phyloP scores from a whole-genome alignment of 2,329 filamentous ascomycete genomes.

The Fusarium domesticum region DNA sequence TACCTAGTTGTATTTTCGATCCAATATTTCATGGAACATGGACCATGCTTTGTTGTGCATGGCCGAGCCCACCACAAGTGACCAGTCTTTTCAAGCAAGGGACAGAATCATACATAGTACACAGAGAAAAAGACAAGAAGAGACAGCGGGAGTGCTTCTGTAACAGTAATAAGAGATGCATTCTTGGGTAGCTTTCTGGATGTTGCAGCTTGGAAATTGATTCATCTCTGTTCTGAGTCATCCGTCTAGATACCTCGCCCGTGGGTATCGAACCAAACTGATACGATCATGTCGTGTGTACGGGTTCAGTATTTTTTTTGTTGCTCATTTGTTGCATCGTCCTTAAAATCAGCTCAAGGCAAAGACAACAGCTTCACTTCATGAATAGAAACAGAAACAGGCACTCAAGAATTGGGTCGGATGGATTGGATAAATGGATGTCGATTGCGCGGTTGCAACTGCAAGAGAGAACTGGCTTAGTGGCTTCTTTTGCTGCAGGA shows the following conservation, averaged over 20 bases:
- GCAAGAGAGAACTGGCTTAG: neutral
- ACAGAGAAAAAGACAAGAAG: neutral
- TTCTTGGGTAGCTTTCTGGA: neutral
- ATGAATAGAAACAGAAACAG: no score
- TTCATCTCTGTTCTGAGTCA: neutral
- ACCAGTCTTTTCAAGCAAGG: neutral
- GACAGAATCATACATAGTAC: neutral
- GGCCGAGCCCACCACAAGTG: neutral
- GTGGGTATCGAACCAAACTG: no score
- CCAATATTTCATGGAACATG: no score
- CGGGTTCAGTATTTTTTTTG: no score
- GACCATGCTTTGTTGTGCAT: neutral
- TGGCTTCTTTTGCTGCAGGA: neutral
- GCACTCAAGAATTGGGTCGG: no score
- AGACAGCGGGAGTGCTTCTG: neutral
- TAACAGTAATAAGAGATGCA: neutral
- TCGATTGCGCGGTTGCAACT: neutral
- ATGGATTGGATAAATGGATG: no score
- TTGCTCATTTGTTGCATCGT: no score
- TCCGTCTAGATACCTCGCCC: no score
- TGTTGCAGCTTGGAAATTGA: neutral
- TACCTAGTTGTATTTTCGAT: no score
- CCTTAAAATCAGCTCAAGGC: no score
- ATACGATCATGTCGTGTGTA: no score
- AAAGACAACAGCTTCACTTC: no score